Conservation (phyloP, 1,284 basidiomycete genomes). For the Cryptococcus deneoformans region DNA sequence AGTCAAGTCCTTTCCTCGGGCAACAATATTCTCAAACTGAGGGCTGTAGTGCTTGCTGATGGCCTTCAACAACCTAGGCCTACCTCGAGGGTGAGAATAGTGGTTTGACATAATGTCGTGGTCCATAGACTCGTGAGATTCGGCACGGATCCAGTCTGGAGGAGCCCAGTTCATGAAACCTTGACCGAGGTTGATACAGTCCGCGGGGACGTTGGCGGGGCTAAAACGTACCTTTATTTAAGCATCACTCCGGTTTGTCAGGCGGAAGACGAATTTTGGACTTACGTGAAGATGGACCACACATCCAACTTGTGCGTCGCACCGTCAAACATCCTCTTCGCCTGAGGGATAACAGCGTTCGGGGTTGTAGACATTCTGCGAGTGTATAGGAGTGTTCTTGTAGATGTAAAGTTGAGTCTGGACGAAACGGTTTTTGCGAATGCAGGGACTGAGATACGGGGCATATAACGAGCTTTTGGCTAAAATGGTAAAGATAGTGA, state of each 20-base stretch:
- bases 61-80: slow-evolving; percentile 78
- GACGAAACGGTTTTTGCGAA: too few species aligned
- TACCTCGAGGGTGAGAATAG: slow-evolving; percentile 87
- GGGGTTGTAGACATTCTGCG: slow-evolving; percentile 29
- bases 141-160: slow-evolving; percentile 75
- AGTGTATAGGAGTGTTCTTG: background rate
- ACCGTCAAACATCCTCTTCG: slow-evolving; percentile 45
- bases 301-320: slow-evolving; percentile 64
- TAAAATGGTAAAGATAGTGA: too few species aligned
- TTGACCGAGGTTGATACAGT: slow-evolving; percentile 89
- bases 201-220: slow-evolving; percentile 74
- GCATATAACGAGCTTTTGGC: too few species aligned
- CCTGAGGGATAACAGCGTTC: slow-evolving; percentile 35
- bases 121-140: slow-evolving; percentile 68
- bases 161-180: slow-evolving; percentile 86
- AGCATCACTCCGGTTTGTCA: background rate
- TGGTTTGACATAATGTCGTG: slow-evolving; percentile 68
- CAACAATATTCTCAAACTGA: slow-evolving; percentile 56
- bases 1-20: slow-evolving; percentile 64
- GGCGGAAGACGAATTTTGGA: slow-evolving; percentile 9
- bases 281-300: slow-evolving; percentile 89
- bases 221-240: slow-evolving; percentile 49
- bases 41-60: slow-evolving; percentile 74
- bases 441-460: too few species aligned
- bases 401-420: too few species aligned